Conservation (phyloP, 176 grass and related monocot species). For the Musa itinerans region DNA sequence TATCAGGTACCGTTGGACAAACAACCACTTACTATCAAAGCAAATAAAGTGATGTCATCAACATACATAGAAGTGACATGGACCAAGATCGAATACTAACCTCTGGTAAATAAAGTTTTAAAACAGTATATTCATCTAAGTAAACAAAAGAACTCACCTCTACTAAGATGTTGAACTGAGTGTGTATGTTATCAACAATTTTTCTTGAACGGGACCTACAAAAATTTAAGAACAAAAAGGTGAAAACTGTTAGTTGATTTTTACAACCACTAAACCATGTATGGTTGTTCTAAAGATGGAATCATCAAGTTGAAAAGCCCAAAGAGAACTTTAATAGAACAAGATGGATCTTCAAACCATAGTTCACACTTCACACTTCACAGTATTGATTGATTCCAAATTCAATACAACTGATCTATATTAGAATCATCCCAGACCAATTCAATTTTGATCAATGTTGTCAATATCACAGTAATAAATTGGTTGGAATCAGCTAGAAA, state of each 20-base stretch:
- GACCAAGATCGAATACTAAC: neutral
- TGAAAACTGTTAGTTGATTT: conserved; percentile 8
- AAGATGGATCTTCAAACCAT: neutral
- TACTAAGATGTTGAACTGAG: conserved; percentile 43
- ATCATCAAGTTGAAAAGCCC: neutral
- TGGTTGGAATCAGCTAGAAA: too few species aligned
- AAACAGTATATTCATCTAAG: neutral
- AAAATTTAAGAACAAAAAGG: conserved; percentile 6
- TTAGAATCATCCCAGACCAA: too few species aligned
- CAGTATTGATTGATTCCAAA: too few species aligned
- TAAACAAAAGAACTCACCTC: conserved; percentile 34
- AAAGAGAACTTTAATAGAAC: neutral
- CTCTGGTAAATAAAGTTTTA: neutral
- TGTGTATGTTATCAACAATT: conserved; percentile 50
- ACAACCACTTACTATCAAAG: neutral
- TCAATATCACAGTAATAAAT: too few species aligned
- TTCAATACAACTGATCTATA: too few species aligned
- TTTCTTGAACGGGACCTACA: conserved; percentile 55
- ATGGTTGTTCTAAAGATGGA: neutral
- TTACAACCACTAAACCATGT: neutral
- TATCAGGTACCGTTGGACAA: neutral
- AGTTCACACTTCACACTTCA: too few species aligned
- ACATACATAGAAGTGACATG: neutral
- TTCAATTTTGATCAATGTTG: too few species aligned
- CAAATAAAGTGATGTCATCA: neutral